Base-by-base conservation (phyloP, 441 rosid species). In the Viola pubescens region DNA sequence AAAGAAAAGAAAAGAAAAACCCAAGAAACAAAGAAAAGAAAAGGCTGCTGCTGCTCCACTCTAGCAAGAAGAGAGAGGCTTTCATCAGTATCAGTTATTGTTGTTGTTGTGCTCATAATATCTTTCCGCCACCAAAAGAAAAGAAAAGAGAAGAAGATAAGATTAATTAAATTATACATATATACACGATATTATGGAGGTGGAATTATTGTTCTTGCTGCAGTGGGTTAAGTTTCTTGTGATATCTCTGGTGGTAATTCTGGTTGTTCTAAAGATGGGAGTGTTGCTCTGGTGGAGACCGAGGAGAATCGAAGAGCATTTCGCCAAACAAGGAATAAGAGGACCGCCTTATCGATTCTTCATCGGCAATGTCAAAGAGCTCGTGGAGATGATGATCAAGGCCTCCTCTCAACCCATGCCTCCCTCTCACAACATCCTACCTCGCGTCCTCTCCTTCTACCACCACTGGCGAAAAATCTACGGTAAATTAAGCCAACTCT, bases 401-500 rank as follows among this genome's bases (percentile, higher is more conserved):
- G 98, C 98, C 56, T 87, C 98, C 58, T 78, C 96, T 63, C 85
- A 87, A 45, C 98, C 97, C 61, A 89, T 88, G 84, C 92, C 92
- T 71, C 79, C 73, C 69, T 87, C 95, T 34, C 97, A 89, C 83
- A 88, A 94, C 74, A 89, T 94, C 52, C 92, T 94, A 14, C 98
- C 97, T 7, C 67, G 97, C 63, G 98, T 94, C 54, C 92, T 94
- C 65, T 73, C 97, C 40, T 94, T 94, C 59, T 94, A 94, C 66
- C 95, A 94, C 61, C 91, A 88, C 62, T 94, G 98, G 98, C 83
- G 84, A 75, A 94, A 94, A 79, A 79, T 89, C 72, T 89, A 94
- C 41, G 98, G 98, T 94, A 76, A 52, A 9, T 9, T 4, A 9
- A 4, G 4, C 5, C 7, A n/a, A 9, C 4, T 42, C 44, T n/a